Percentiles rank a stretch among this genome's conserved stretches.
These are phyloP conservation scores for Colletotrichum plurivorum DNA, from an alignment of 2,329 filamentous ascomycete species.

Conservation along the genomic window DNA sequence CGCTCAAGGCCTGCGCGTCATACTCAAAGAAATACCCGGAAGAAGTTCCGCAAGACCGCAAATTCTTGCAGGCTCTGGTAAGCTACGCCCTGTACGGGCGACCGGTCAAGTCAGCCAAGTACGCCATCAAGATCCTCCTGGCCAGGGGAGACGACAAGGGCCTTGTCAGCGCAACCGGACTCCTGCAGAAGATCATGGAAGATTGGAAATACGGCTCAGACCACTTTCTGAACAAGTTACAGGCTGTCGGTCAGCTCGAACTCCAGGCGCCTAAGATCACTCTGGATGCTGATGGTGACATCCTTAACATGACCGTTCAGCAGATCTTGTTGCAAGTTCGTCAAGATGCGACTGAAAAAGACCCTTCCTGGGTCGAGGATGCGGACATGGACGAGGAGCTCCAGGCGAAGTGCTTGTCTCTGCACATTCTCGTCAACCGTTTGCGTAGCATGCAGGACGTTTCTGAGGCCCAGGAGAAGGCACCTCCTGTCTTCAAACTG, in stretches of 20 bases:
- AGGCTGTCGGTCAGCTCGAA: conserved; percentile 81
- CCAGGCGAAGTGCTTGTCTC: conserved; percentile 84
- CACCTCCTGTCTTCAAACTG: conserved; percentile 81
- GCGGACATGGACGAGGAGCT: conserved; percentile 83
- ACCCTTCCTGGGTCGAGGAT: conserved; percentile 77
- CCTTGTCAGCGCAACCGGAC: conserved; percentile 85
- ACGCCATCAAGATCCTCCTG: conserved; percentile 92
- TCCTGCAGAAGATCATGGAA: conserved; percentile 82
- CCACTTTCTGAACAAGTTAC: conserved; percentile 82
- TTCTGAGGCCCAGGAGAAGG: conserved; percentile 69
- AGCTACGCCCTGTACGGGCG: conserved; percentile 87
- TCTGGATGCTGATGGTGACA: conserved; percentile 80
- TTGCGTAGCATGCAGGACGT: conserved; percentile 73
- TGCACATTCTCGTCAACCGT: conserved; percentile 90
- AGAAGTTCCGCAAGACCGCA: conserved; percentile 85
- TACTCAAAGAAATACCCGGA: conserved; percentile 89
- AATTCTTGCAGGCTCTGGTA: conserved; percentile 84
- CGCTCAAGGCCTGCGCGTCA: conserved; percentile 92
- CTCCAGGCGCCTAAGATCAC: conserved; percentile 81
- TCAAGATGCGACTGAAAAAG: conserved; percentile 68
- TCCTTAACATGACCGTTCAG: conserved; percentile 83
- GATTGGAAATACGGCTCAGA: conserved; percentile 80
- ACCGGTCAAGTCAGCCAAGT: conserved; percentile 88
- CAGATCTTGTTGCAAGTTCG: conserved; percentile 81
- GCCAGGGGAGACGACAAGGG: conserved; percentile 80